Base-by-base conservation (phyloP, 176 grass and related monocot species). In the Bromus sterilis region DNA sequence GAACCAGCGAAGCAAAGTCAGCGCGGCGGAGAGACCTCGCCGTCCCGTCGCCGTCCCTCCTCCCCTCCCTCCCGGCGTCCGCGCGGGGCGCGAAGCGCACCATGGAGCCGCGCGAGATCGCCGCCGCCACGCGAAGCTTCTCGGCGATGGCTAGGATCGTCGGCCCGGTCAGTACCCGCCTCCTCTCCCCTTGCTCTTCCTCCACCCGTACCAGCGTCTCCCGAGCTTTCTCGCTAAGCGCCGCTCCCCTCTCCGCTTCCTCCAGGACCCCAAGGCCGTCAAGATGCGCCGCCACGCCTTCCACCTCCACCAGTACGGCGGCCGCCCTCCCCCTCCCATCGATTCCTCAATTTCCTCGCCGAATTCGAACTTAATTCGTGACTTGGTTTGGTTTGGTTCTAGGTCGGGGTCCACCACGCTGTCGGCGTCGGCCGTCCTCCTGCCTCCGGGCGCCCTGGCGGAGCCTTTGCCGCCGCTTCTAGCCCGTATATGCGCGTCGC, bases 221-320 rank as follows among this genome's bases (percentile, higher is more conserved):
- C 35, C 30, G 35, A 12, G 23, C 28, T 69, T 11, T 71, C 25
- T 88, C 74, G 41, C 84, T 79, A 65, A 88, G 46, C 76, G 13
- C 37, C 41, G 29, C 56, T 37, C 40, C 34, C 33, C 41, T 75
- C 46, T 39, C 34, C 15, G 12, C 75, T 56, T 82, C 55, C 78
- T 77, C 26, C 81, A 98, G 95, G 95, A 98, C 64, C 95, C 95
- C 21, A 94, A 98, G 90, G 86, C 86, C 57, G 81, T 98, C 65
- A 98, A 98, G 92, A 98, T 94, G 90, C 90, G 84, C 76, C 71
- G 79, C 56, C 95, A 89, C 81, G 92, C 95, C 76, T 98, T 98
- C 88, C 90, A 98, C 77, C 86, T 93, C 36, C 87, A 94, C 74
- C 88, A 91, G 95, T 98, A 74, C 78, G 76, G 37, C 37, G 2